A percentile compares a stretch with the other conserved stretches of the same genome.
Conservation (phyloP, 2,329 filamentous ascomycete genomes). For the Botrytis cinerea region DNA sequence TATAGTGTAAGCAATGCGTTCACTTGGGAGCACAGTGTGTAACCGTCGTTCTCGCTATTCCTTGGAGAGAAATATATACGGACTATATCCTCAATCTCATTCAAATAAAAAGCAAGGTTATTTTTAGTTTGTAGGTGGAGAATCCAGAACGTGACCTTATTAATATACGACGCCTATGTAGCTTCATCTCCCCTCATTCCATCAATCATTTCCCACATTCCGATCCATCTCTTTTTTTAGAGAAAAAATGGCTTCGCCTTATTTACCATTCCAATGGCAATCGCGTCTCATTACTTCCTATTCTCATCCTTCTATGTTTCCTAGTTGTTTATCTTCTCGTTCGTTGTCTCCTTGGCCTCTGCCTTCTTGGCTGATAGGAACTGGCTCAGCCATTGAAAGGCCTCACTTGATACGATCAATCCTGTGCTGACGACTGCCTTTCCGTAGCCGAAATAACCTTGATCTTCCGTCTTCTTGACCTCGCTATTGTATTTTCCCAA, state of each 20-base stretch:
- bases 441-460: slow-evolving; percentile 64
- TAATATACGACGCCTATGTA: background rate
- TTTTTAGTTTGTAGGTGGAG: background rate
- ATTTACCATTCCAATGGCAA: background rate
- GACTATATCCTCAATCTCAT: background rate
- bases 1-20: background rate
- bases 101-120: background rate
- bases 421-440: slow-evolving; percentile 71
- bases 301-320: background rate
- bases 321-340: slow-evolving; percentile 47
- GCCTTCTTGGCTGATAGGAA: slow-evolving; percentile 64
- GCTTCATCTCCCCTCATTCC: slow-evolving; percentile 7
- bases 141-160: slow-evolving; percentile 7
- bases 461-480: slow-evolving; percentile 63
- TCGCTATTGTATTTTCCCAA: slow-evolving; percentile 58
- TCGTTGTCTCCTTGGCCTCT: slow-evolving; percentile 56
- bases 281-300: background rate
- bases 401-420: slow-evolving; percentile 66
- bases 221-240: background rate
- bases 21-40: background rate
- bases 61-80: background rate
- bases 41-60: background rate
- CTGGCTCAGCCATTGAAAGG: slow-evolving; percentile 60
- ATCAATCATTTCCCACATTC: slow-evolving; percentile 11
- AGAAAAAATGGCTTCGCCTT: background rate